Conservation (phyloP, 169 alveolate species). For the Plasmodium blacklocki region DNA sequence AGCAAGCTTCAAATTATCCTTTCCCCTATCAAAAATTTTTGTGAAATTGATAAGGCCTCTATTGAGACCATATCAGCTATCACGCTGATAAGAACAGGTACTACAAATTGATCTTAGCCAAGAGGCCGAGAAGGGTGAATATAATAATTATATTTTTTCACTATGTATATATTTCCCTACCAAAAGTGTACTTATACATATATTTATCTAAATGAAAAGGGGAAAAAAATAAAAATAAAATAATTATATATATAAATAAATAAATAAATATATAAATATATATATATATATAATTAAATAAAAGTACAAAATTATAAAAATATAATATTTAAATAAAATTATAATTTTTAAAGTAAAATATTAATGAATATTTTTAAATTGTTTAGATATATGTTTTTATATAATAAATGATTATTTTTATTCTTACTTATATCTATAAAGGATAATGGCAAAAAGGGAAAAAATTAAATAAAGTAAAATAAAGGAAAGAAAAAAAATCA, state of each 20-base stretch:
- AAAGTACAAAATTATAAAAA: not conserved
- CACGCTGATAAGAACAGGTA: slow-evolving; percentile 93
- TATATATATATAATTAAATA: not conserved
- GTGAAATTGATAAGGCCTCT: slow-evolving; percentile 89
- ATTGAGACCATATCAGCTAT: slow-evolving; percentile 91
- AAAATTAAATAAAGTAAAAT: no score
- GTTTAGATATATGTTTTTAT: not conserved
- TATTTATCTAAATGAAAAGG: not conserved
- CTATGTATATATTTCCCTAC: slow-evolving; percentile 66
- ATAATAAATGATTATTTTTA: not conserved
- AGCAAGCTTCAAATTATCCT: slow-evolving; percentile 87
- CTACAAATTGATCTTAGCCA: slow-evolving; percentile 92
- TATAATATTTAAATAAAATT: not conserved
- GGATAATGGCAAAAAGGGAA: no score
- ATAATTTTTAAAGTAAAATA: not conserved
- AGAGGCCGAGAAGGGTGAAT: slow-evolving; percentile 90
- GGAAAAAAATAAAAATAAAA: not conserved
- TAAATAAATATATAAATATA: not conserved
- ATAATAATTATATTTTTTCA: not conserved
- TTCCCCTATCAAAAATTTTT: slow-evolving; percentile 87
- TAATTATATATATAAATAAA: no score
- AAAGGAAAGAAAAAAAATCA: not conserved
- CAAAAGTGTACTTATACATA: slow-evolving; percentile 57
- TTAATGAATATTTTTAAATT: not conserved
- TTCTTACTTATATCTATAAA: not conserved